These are phyloP conservation scores for Coniferiporia weirii DNA, from an alignment of 1,284 basidiomycete species.

Conservation along the genomic window DNA sequence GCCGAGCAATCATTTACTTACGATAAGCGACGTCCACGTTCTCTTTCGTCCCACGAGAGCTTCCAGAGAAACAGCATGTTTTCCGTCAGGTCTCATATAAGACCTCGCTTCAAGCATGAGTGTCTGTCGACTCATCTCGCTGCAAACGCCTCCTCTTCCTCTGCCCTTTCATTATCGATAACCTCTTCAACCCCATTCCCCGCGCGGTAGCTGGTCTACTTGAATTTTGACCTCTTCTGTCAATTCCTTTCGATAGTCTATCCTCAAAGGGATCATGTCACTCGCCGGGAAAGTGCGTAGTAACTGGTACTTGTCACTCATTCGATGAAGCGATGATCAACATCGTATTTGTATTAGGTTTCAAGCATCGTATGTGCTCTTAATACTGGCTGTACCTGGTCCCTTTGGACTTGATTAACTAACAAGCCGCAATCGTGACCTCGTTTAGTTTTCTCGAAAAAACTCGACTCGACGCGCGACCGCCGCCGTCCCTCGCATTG, in stretches of 20 bases:
- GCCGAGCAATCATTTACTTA: not conserved
- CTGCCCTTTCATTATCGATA: not conserved
- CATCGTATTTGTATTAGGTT: conserved; percentile 3
- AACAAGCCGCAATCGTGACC: not conserved
- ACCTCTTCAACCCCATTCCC: not conserved
- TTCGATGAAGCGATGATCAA: not conserved
- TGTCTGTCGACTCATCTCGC: not conserved
- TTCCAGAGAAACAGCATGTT: conserved; percentile 9
- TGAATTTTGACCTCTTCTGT: not conserved
- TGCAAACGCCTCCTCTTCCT: not conserved
- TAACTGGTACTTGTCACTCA: not conserved
- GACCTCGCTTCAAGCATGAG: conserved; percentile 12
- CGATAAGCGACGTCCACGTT: conserved; percentile 2
- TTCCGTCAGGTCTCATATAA: conserved; percentile 1
- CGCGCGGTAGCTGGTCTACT: not conserved
- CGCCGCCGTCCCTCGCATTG: not conserved
- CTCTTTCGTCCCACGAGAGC: not conserved
- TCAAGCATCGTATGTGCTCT: conserved; percentile 12
- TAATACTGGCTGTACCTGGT: not conserved
- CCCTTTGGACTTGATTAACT: not conserved
- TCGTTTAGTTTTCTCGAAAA: conserved; percentile 9
- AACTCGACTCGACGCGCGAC: conserved; percentile 5
- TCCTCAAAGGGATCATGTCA: conserved; percentile 3
- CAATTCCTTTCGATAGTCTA: not conserved
- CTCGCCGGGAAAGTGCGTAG: conserved; percentile 6